phyloP scores from a whole-genome alignment of 768 basidiomycete species.

The Pluteus cervinus region DNA sequence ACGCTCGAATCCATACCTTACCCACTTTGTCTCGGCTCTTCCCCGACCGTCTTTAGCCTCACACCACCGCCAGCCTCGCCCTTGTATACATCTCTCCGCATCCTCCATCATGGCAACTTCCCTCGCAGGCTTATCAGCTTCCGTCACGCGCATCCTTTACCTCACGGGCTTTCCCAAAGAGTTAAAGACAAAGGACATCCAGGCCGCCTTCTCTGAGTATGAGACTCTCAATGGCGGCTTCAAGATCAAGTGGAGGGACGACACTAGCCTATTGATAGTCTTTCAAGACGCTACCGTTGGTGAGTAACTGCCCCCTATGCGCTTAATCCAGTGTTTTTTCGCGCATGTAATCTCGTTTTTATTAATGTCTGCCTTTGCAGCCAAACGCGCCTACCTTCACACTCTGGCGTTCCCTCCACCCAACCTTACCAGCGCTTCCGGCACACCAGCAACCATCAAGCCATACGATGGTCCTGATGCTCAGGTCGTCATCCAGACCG shows the following conservation, averaged over 20 bases:
- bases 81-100: conserved; percentile 5
- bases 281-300: conserved; percentile 88
- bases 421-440: conserved; percentile 53
- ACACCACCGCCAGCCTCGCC: conserved; percentile 6
- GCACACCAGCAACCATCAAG: conserved; percentile 56
- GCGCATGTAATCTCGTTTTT: conserved; percentile 4
- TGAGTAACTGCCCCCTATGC: conserved; percentile 40
- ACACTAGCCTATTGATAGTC: conserved; percentile 91
- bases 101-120: conserved; percentile 54
- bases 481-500: conserved; percentile 74
- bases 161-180: conserved; percentile 91
- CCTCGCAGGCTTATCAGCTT: conserved; percentile 82
- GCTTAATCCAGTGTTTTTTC: conserved; percentile 3
- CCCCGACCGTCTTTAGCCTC: conserved; percentile 6
- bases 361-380: conserved; percentile 31
- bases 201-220: conserved; percentile 85
- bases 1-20: neutral
- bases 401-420: conserved; percentile 80
- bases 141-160: conserved; percentile 91
- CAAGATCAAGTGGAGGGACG: conserved; percentile 99
- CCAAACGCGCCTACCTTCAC: conserved; percentile 92
- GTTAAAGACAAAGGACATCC: conserved; percentile 97
- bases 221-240: conserved; percentile 85
- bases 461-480: conserved; percentile 97
- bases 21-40: neutral